phyloP scores from a whole-genome alignment of 2,329 filamentous ascomycete genomes.

The Fusarium buharicum region DNA sequence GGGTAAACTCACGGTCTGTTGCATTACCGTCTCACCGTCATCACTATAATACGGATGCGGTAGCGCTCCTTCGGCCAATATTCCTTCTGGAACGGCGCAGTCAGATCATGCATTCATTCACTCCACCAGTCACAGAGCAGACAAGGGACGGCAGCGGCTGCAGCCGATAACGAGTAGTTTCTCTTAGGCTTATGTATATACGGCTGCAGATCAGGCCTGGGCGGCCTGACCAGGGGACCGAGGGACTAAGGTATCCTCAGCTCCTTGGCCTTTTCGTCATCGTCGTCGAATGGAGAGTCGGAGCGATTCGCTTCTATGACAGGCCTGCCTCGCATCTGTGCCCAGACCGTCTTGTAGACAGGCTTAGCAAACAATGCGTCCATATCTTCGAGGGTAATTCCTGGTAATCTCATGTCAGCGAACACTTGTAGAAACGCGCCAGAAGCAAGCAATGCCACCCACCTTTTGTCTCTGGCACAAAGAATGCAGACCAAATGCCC shows the following conservation, averaged over 20 bases:
- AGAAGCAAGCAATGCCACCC: conserved; percentile 1
- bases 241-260: conserved; percentile 35
- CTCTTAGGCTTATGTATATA: conserved; percentile 16
- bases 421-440: background rate
- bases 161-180: conserved; percentile 21
- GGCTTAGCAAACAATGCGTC: conserved; percentile 50
- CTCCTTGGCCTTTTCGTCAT: conserved; percentile 35
- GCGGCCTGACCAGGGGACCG: background rate
- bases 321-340: conserved; percentile 36
- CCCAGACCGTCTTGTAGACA: conserved; percentile 49
- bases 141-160: background rate
- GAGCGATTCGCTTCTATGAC: conserved; percentile 35
- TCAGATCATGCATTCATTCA: conserved; percentile 10
- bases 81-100: conserved; percentile 28
- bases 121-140: conserved; percentile 5
- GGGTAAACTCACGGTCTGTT: background rate
- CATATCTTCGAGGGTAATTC: conserved; percentile 60
- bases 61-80: background rate
- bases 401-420: conserved; percentile 30
- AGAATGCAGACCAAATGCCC: conserved; percentile 60
- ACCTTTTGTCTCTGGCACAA: conserved; percentile 64
- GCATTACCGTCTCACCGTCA: background rate
- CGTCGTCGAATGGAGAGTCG: conserved; percentile 39
- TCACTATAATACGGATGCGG: background rate
- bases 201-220: conserved; percentile 15